A percentile compares a stretch with the other conserved stretches of the same genome.
These are phyloP conservation scores for Penstemon eatonii DNA, from an alignment of 257 asterid species.

Conservation along the genomic window DNA sequence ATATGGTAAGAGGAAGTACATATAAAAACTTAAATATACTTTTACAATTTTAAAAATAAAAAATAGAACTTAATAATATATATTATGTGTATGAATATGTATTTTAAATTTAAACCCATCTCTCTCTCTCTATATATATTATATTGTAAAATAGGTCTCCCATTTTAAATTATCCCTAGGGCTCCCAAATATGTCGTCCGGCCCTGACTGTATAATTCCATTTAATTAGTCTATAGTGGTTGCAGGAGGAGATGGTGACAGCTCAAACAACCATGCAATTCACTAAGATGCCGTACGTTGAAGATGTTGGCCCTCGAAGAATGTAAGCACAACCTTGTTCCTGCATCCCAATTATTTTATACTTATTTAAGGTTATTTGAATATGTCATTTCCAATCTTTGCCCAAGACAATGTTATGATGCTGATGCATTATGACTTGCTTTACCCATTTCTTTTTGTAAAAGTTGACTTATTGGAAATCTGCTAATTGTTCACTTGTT, in stretches of 20 bases:
- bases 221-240: conserved; percentile 16
- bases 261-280: conserved; percentile 40
- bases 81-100: too few relatives aligned
- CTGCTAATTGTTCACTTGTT: neutral
- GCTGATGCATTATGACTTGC: neutral
- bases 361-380: neutral
- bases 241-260: conserved; percentile 44
- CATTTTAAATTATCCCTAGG: too few relatives aligned
- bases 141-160: too few relatives aligned
- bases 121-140: too few relatives aligned
- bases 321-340: conserved; percentile 44
- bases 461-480: neutral
- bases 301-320: conserved; percentile 85
- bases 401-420: neutral
- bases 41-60: too few relatives aligned
- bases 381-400: neutral
- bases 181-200: too few relatives aligned
- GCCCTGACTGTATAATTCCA: neutral
- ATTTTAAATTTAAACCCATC: too few relatives aligned
- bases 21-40: too few relatives aligned
- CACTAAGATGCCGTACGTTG: conserved; percentile 74
- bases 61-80: too few relatives aligned
- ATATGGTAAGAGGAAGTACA: too few relatives aligned
- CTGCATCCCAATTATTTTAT: neutral
- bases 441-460: neutral